These are phyloP conservation scores for Gossypium stocksii DNA, from an alignment of 345 rosid genomes.

Conservation along the genomic window DNA sequence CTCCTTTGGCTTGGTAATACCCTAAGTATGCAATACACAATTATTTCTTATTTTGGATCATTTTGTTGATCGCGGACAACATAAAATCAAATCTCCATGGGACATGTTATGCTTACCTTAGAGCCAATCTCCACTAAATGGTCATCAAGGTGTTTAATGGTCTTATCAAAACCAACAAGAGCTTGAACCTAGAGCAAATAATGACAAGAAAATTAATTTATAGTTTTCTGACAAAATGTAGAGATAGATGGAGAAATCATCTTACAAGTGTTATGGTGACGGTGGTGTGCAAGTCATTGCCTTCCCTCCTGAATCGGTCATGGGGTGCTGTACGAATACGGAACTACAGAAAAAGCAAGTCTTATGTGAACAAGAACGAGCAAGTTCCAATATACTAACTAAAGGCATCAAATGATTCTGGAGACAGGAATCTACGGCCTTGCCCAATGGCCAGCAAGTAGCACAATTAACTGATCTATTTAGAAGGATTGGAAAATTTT, in stretches of 20 bases:
- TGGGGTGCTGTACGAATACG: constrained; percentile 85
- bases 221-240: neutral
- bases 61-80: neutral
- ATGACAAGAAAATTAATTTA: neutral
- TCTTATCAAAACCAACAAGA: constrained; percentile 95
- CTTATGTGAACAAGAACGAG: neutral
- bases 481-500: neutral
- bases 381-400: neutral
- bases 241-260: neutral
- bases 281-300: constrained; percentile 77
- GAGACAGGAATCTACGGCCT: neutral
- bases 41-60: neutral
- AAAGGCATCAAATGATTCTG: neutral
- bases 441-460: neutral
- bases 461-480: neutral
- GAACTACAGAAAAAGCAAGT: constrained; percentile 49
- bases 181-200: constrained; percentile 67
- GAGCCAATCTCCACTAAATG: constrained; percentile 78
- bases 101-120: constrained; percentile 46
- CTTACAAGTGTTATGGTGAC: constrained; percentile 86
- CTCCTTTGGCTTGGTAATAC: constrained; percentile 88
- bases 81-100: neutral
- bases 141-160: constrained; percentile 90
- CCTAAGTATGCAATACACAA: constrained; percentile 39
- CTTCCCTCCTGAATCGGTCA: constrained; percentile 75